Evolutionary conservation across 768 basidiomycete genomes (phyloP).

Genomic region (Pholiota molesta): DNA sequence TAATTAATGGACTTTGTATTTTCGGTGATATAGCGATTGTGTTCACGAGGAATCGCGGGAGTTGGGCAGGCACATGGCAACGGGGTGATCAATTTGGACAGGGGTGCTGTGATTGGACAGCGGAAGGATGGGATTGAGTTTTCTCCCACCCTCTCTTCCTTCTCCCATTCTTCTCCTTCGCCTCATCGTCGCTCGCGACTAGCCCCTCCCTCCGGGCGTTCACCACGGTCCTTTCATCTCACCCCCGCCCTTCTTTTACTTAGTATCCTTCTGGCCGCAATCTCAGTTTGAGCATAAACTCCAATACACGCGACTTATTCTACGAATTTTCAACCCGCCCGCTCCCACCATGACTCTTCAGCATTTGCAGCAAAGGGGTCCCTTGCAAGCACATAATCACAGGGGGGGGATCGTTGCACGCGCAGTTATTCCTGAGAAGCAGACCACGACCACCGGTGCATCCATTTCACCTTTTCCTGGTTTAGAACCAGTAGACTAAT

Average conservation of each 20-base stretch:
- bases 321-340: background rate
- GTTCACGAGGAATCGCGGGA: no score
- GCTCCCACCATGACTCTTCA: constrained; percentile 2
- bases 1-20: no score
- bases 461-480: background rate
- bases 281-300: background rate
- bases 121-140: background rate
- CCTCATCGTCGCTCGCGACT: constrained; percentile 5
- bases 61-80: background rate
- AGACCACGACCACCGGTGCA: background rate
- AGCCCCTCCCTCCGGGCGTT: background rate
- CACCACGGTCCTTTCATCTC: constrained; percentile 11
- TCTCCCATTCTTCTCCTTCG: background rate
- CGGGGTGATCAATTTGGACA: background rate
- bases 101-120: background rate
- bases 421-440: background rate
- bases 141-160: constrained; percentile 10
- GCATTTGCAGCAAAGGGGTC: constrained; percentile 3
- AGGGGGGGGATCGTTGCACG: constrained; percentile 1
- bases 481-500: no score
- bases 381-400: constrained; percentile 2
- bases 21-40: no score
- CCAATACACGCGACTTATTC: background rate
- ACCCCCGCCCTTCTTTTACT: constrained; percentile 1
- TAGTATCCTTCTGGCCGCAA: no score